Evolutionary conservation across 1,139 yeast genomes (phyloP).

Genomic region (Saccharomycopsis crataegensis): DNA sequence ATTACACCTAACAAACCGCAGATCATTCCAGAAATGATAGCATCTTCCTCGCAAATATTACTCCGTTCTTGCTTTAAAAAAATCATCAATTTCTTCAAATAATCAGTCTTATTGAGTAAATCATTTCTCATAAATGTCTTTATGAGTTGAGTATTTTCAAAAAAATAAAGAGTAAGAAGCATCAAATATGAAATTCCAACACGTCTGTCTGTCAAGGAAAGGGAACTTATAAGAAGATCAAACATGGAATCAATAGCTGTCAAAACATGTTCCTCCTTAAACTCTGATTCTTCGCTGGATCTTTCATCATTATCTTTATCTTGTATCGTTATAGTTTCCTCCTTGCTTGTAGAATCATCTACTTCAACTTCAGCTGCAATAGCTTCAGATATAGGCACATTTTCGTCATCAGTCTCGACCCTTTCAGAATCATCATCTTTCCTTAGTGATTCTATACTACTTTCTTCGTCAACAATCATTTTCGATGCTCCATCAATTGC

Average conservation of each 20-base stretch:
- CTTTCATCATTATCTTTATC: neutral
- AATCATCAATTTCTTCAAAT: constrained; percentile 11
- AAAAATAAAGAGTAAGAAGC: constrained; percentile 70
- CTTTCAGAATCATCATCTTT: constrained; percentile 26
- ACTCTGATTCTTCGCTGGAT: neutral
- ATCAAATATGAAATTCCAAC: constrained; percentile 73
- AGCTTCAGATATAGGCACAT: neutral
- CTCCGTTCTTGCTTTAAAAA: constrained; percentile 43
- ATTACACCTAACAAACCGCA: constrained; percentile 66
- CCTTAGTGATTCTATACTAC: constrained; percentile 56
- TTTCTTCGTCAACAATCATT: constrained; percentile 31
- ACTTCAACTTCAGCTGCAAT: neutral
- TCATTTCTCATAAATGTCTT: constrained; percentile 51
- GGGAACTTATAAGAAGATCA: constrained; percentile 62
- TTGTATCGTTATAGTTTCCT: neutral
- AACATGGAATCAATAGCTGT: constrained; percentile 74
- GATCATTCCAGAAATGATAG: constrained; percentile 68
- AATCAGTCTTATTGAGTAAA: constrained; percentile 7
- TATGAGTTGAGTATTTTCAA: constrained; percentile 69
- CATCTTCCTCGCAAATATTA: constrained; percentile 52
- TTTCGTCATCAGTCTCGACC: neutral
- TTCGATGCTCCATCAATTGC: neutral
- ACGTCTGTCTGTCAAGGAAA: constrained; percentile 55
- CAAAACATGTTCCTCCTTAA: constrained; percentile 28
- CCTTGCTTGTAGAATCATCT: neutral